Evolutionary conservation across 257 asterid genomes (phyloP).

Genomic region (Penstemon davidsonii): DNA sequence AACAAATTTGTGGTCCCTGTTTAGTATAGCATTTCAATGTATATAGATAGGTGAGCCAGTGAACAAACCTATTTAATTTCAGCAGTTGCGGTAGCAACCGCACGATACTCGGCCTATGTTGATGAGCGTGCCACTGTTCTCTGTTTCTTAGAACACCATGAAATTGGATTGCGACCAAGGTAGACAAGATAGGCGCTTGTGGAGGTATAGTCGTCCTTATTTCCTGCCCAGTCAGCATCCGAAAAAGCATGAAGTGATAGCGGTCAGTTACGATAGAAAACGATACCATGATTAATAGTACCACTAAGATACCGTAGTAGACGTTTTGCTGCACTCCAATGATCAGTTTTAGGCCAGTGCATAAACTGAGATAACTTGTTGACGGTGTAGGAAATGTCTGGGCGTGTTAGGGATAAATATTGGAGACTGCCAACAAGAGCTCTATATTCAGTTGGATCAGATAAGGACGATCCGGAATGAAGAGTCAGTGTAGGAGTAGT

Average conservation of each 20-base stretch:
- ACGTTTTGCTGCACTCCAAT: background rate
- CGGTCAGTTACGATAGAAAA: background rate
- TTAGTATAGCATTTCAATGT: no score
- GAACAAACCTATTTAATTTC: background rate
- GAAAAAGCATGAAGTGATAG: background rate
- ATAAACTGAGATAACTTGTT: background rate
- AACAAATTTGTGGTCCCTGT: no score
- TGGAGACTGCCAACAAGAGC: background rate
- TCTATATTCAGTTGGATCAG: background rate
- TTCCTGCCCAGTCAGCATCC: background rate
- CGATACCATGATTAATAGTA: background rate
- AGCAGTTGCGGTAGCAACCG: background rate
- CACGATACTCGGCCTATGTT: background rate
- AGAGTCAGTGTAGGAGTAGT: background rate
- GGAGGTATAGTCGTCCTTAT: background rate
- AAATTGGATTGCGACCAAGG: background rate
- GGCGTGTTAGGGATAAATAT: background rate
- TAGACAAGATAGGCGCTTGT: background rate
- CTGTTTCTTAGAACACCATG: constrained; percentile 1
- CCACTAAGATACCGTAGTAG: background rate
- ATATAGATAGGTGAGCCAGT: no score
- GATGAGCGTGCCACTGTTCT: background rate
- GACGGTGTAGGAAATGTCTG: background rate
- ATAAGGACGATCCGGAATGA: background rate
- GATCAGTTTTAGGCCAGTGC: background rate